A percentile compares a stretch with the other conserved stretches of the same genome.
Conservation (phyloP, 176 grass and related monocot species). For the Aegilops bicornis region DNA sequence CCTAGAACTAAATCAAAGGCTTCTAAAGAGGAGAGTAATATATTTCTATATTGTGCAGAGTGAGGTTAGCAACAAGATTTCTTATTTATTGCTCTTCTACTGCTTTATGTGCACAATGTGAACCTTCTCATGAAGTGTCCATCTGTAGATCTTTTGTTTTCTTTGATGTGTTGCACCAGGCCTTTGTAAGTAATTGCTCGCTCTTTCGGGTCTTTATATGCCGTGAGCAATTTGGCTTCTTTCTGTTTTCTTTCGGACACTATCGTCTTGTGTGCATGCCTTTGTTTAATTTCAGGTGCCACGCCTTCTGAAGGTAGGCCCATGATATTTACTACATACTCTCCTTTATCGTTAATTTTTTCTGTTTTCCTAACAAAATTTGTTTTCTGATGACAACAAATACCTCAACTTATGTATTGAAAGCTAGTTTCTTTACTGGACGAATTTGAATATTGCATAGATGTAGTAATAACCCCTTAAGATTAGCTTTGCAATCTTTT, state of each 20-base stretch:
- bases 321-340: neutral
- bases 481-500: too few species aligned
- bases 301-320: neutral
- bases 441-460: too few species aligned
- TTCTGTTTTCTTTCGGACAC: neutral
- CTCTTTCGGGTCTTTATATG: neutral
- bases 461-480: too few species aligned
- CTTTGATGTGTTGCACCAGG: neutral
- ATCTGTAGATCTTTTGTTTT: neutral
- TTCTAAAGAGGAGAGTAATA: neutral
- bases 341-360: neutral
- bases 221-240: neutral
- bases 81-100: too few species aligned
- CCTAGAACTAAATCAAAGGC: neutral
- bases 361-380: too few species aligned
- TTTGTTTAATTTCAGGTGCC: neutral
- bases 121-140: neutral
- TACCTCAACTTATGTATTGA: too few species aligned
- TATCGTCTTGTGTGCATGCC: neutral
- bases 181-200: neutral
- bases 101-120: neutral
- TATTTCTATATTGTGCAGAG: neutral
- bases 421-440: too few species aligned
- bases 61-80: neutral
- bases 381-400: too few species aligned